A percentile compares a stretch with the other conserved stretches of the same genome.
These are phyloP conservation scores for Echria macrotheca DNA, from an alignment of 495 filamentous ascomycete genomes.

Conservation along the genomic window DNA sequence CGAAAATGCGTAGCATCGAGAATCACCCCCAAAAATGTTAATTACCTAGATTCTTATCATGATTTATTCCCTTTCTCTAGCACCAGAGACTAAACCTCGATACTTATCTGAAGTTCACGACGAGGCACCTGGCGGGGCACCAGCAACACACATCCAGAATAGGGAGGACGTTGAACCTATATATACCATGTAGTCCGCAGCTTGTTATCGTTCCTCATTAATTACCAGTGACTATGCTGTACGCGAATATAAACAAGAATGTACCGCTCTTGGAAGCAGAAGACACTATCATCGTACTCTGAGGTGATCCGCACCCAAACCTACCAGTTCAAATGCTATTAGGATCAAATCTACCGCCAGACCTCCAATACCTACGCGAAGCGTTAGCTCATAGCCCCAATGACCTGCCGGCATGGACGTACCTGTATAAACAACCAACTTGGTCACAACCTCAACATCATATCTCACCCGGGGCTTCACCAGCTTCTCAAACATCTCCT, in stretches of 20 bases:
- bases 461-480: conserved; percentile 87
- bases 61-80: no score
- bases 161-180: no score
- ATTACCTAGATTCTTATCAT: no score
- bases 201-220: no score
- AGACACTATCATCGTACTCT: conserved; percentile 4
- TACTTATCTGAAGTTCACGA: no score
- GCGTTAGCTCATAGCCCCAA: conserved; percentile 10
- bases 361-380: conserved; percentile 62
- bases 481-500: conserved; percentile 78
- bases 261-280: background rate
- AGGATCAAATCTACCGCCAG: conserved; percentile 64
- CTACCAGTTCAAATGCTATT: conserved; percentile 59
- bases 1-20: no score
- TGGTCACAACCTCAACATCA: conserved; percentile 95
- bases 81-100: no score
- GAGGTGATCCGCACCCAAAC: conserved; percentile 43
- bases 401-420: conserved; percentile 3
- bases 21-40: background rate
- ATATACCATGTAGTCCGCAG: no score
- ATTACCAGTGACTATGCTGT: background rate
- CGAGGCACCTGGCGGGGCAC: background rate
- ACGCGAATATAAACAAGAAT: background rate
- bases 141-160: background rate
- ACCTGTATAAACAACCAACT: conserved; percentile 93